Evolutionary conservation across 257 asterid species (phyloP).

Genomic region (Solanum pimpinellifolium): DNA sequence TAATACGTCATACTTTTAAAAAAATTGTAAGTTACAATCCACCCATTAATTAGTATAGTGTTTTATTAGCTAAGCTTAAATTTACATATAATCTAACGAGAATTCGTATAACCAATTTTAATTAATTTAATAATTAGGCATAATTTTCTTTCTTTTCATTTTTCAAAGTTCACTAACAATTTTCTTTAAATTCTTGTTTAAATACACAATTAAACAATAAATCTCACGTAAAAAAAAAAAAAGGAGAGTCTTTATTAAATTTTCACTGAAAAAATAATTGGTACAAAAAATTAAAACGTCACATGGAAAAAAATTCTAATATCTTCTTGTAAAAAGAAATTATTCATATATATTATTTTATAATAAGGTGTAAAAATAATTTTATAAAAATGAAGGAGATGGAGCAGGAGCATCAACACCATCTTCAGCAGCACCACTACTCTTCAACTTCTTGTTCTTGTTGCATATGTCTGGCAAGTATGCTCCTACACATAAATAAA

Average conservation of each 20-base stretch:
- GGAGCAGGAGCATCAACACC: constrained; percentile 20
- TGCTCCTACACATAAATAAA: neutral
- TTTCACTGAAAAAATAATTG: neutral
- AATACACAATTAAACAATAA: neutral
- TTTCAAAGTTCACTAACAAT: neutral
- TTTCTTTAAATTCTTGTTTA: no score
- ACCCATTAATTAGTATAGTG: neutral
- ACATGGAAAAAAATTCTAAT: neutral
- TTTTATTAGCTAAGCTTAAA: neutral
- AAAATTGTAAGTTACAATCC: neutral
- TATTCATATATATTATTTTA: no score
- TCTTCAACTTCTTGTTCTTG: constrained; percentile 1
- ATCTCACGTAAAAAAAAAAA: neutral
- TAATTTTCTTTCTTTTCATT: neutral
- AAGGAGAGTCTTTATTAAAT: neutral
- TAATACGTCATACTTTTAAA: neutral
- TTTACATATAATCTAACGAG: neutral
- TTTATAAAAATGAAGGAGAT: constrained; percentile 18
- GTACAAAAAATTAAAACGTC: neutral
- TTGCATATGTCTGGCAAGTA: constrained; percentile 5
- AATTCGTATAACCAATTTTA: neutral
- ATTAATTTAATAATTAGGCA: neutral
- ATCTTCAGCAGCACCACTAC: constrained; percentile 1
- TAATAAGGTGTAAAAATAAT: neutral
- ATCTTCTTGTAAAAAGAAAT: no score